Evolutionary conservation across 2,329 filamentous ascomycete genomes (phyloP).

Genomic region (Neocucurbitaria cava): DNA sequence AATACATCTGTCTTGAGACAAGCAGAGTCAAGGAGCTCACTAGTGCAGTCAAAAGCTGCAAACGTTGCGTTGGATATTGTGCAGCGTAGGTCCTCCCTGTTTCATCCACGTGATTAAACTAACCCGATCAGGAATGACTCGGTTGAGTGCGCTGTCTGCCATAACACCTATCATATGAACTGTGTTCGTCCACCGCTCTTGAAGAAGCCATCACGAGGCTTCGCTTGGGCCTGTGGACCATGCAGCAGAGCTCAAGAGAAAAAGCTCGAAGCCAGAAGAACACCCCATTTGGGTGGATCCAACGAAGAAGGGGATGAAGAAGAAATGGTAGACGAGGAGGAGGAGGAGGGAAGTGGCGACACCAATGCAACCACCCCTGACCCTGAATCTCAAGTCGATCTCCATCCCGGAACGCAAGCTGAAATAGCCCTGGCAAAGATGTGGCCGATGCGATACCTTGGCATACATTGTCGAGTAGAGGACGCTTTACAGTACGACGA

Average conservation of each 20-base stretch:
- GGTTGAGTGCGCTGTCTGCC: constrained; percentile 94
- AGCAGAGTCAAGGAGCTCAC: constrained; percentile 94
- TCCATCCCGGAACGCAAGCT: constrained; percentile 74
- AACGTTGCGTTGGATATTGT: constrained; percentile 88
- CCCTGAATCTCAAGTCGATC: constrained; percentile 62
- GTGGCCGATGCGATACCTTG: constrained; percentile 95
- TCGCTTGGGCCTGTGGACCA: constrained; percentile 96
- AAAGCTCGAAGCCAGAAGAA: constrained; percentile 88
- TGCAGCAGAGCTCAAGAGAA: constrained; percentile 96
- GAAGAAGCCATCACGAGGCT: constrained; percentile 96
- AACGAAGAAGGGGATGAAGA: constrained; percentile 68
- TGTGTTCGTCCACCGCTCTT: constrained; percentile 90
- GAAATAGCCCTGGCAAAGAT: constrained; percentile 92
- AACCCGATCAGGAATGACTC: constrained; percentile 75
- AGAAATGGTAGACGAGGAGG: constrained; percentile 70
- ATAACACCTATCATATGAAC: constrained; percentile 97
- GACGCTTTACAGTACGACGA: constrained; percentile 97
- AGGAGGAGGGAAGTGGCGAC: constrained; percentile 69
- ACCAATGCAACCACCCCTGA: constrained; percentile 64
- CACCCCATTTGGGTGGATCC: constrained; percentile 69
- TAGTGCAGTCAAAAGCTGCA: constrained; percentile 94
- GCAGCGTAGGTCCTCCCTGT: constrained; percentile 71
- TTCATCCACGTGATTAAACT: constrained; percentile 12
- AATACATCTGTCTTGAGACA: constrained; percentile 92
- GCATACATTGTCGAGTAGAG: constrained; percentile 93